Percentiles rank a stretch among this genome's conserved stretches.
These are phyloP conservation scores for Alnus rubra DNA, from an alignment of 306 rosid species.

Conservation along the genomic window DNA sequence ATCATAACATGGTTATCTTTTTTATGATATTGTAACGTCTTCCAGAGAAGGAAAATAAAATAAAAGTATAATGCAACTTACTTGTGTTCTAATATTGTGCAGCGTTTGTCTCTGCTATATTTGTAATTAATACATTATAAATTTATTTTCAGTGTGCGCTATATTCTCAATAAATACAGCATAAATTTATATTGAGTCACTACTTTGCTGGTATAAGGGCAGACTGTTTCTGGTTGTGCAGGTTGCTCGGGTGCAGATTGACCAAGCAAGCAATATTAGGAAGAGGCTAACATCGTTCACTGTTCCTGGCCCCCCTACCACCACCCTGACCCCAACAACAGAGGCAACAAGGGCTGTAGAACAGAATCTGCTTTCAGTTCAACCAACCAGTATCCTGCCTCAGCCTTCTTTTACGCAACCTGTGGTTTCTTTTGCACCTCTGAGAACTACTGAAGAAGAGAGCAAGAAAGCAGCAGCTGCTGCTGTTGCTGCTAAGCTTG, in stretches of 20 bases:
- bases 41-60: too few species aligned
- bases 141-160: too few species aligned
- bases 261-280: conserved; percentile 52
- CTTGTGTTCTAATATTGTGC: neutral
- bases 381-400: conserved; percentile 39
- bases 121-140: neutral
- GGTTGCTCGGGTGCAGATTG: conserved; percentile 71
- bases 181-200: neutral
- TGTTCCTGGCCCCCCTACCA: conserved; percentile 17
- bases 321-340: conserved; percentile 31
- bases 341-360: conserved; percentile 45
- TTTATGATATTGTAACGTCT: too few species aligned
- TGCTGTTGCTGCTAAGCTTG: conserved; percentile 90
- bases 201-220: neutral
- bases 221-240: conserved; percentile 32
- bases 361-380: conserved; percentile 43
- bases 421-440: conserved; percentile 49
- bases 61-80: neutral
- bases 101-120: neutral
- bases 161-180: neutral
- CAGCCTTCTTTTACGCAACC: conserved; percentile 49
- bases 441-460: conserved; percentile 68
- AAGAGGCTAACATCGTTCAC: conserved; percentile 40
- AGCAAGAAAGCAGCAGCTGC: conserved; percentile 81
- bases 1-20: neutral